These are phyloP conservation scores for Lodderomyces theae DNA, from an alignment of 1,139 yeast species.

Conservation along the genomic window DNA sequence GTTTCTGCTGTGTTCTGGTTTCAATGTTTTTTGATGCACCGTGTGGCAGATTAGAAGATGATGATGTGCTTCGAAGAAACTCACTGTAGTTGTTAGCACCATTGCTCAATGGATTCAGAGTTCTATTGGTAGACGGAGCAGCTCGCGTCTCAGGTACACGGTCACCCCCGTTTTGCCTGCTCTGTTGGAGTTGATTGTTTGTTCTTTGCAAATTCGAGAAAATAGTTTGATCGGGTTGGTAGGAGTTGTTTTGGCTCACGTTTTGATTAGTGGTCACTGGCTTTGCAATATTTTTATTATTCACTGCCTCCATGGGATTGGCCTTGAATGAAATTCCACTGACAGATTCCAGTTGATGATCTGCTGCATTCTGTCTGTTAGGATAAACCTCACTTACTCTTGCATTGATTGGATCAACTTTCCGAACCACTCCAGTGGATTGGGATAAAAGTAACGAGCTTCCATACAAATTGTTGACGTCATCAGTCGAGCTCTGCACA, in stretches of 20 bases:
- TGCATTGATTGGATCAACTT: conserved; percentile 26
- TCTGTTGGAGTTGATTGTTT: conserved; percentile 31
- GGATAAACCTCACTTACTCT: conserved; percentile 8
- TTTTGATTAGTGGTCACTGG: conserved; percentile 37
- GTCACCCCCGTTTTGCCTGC: not conserved
- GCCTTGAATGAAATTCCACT: conserved; percentile 41
- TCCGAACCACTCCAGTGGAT: conserved; percentile 43
- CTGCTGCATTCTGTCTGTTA: conserved; percentile 12
- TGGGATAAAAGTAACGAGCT: conserved; percentile 46
- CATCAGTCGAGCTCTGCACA: conserved; percentile 28
- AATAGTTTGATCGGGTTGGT: conserved; percentile 46
- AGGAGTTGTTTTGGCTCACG: conserved; percentile 36
- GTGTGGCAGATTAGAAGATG: conserved; percentile 12
- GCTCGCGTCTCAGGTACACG: not conserved
- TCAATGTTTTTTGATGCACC: conserved; percentile 19
- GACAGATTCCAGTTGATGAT: conserved; percentile 21
- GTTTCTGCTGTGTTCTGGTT: conserved; percentile 76
- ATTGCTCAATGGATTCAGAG: conserved; percentile 15
- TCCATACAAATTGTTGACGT: conserved; percentile 37
- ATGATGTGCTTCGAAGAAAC: conserved; percentile 23
- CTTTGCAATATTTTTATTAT: conserved; percentile 25
- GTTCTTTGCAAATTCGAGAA: conserved; percentile 43
- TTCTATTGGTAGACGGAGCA: not conserved
- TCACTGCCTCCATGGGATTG: conserved; percentile 22
- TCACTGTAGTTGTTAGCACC: conserved; percentile 34